These are phyloP conservation scores for Citrullus amarus DNA, from an alignment of 306 rosid species.

Conservation along the genomic window DNA sequence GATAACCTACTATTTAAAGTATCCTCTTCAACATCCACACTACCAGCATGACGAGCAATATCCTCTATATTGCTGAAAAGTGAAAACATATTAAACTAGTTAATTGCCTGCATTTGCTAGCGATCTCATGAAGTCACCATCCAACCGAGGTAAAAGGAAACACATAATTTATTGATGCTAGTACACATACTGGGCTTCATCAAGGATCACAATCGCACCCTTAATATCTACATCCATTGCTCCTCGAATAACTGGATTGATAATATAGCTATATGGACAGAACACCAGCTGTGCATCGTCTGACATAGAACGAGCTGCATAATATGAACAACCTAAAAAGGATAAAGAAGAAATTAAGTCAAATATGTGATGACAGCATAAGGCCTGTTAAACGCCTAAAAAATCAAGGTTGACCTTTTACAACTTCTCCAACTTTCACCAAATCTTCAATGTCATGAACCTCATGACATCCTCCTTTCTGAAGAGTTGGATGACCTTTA, in stretches of 20 bases:
- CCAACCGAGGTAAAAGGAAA: background rate
- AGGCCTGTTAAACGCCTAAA: background rate
- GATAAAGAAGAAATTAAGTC: background rate
- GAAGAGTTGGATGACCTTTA: conserved; percentile 67
- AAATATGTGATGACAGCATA: background rate
- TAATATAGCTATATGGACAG: conserved; percentile 81
- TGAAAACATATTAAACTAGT: background rate
- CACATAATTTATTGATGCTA: background rate
- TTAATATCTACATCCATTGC: conserved; percentile 90
- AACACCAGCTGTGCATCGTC: conserved; percentile 76
- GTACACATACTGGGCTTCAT: conserved; percentile 79
- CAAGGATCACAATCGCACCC: conserved; percentile 72
- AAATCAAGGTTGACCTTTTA: conserved; percentile 44
- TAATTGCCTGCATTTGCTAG: background rate
- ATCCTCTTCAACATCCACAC: conserved; percentile 77
- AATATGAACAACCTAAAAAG: conserved; percentile 75
- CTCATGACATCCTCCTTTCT: conserved; percentile 89
- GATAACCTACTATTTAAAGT: conserved; percentile 58
- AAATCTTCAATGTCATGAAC: conserved; percentile 89
- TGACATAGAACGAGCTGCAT: conserved; percentile 86
- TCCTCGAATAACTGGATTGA: conserved; percentile 84
- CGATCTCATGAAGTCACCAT: background rate
- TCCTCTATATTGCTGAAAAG: conserved; percentile 87
- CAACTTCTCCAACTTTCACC: conserved; percentile 64
- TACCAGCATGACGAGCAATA: conserved; percentile 84